These are phyloP conservation scores for Parathielavia hyrcaniae DNA, from an alignment of 495 filamentous ascomycete species.

Conservation along the genomic window DNA sequence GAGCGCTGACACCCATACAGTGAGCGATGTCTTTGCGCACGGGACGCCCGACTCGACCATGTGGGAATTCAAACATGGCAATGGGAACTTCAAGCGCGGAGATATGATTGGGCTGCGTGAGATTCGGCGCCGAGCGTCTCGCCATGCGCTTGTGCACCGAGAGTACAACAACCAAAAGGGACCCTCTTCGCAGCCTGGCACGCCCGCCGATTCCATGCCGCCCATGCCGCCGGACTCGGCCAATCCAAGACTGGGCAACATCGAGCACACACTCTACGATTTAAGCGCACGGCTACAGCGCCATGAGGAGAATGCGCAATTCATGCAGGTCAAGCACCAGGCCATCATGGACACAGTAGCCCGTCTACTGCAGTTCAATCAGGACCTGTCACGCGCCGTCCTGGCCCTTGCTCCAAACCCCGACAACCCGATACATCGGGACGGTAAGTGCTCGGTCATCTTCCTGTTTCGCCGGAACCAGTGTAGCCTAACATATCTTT, in stretches of 20 bases:
- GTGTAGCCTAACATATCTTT: slow-evolving; percentile 31
- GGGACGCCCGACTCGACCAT: slow-evolving; percentile 90
- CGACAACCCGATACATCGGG: slow-evolving; percentile 55
- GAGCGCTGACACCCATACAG: slow-evolving; percentile 42
- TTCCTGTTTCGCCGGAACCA: slow-evolving; percentile 10
- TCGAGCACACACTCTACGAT: slow-evolving; percentile 82
- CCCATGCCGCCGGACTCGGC: slow-evolving; percentile 59
- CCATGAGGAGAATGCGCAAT: slow-evolving; percentile 75
- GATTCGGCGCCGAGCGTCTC: slow-evolving; percentile 93
- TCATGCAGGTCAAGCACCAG: slow-evolving; percentile 74
- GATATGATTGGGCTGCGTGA: slow-evolving; percentile 87
- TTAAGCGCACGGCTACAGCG: slow-evolving; percentile 67
- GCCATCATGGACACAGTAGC: slow-evolving; percentile 73
- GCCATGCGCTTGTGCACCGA: slow-evolving; percentile 89
- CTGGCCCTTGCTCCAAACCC: slow-evolving; percentile 62
- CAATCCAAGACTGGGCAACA: slow-evolving; percentile 64
- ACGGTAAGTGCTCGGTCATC: slow-evolving; percentile 45
- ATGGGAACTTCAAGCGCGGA: slow-evolving; percentile 93
- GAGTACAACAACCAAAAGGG: slow-evolving; percentile 87
- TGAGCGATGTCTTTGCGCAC: slow-evolving; percentile 97
- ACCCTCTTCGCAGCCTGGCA: slow-evolving; percentile 67
- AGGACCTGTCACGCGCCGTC: slow-evolving; percentile 69
- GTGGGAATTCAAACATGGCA: slow-evolving; percentile 99
- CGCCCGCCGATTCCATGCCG: slow-evolving; percentile 72
- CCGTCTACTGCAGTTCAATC: slow-evolving; percentile 59